A percentile compares a stretch with the other conserved stretches of the same genome.
These are phyloP conservation scores for Millerago galiae DNA, from an alignment of 805 yeast species.

Conservation along the genomic window DNA sequence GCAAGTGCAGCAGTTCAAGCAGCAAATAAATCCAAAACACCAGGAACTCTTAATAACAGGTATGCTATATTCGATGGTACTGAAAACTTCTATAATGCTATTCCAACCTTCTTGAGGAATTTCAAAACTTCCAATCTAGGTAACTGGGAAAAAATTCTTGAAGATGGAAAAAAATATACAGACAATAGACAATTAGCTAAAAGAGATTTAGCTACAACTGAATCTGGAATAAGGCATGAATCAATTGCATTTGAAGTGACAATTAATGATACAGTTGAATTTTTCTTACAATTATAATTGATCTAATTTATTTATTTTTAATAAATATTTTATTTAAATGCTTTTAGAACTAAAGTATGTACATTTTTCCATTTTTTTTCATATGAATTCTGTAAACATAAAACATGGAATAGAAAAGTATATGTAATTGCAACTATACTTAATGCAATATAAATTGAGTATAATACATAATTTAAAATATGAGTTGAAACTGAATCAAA, in stretches of 20 bases:
- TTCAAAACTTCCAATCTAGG: conserved; percentile 4
- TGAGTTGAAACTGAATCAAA: neutral
- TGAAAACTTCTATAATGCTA: conserved; percentile 4
- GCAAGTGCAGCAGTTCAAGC: conserved; percentile 8
- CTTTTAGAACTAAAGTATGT: neutral
- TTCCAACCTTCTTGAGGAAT: conserved; percentile 1
- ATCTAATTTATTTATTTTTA: neutral
- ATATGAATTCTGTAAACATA: conserved; percentile 16
- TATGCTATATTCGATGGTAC: conserved; percentile 10
- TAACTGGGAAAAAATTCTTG: conserved; percentile 6
- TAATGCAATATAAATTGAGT: conserved; percentile 5
- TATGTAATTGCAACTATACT: conserved; percentile 11
- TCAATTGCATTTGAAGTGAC: conserved; percentile 4
- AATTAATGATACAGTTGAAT: neutral
- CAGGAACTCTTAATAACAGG: conserved; percentile 5
- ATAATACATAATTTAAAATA: conserved; percentile 3
- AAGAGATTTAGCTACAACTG: conserved; percentile 6
- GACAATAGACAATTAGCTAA: conserved; percentile 3
- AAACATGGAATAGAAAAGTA: conserved; percentile 13
- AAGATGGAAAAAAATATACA: neutral
- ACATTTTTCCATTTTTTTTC: conserved; percentile 20
- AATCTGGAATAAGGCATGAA: conserved; percentile 2
- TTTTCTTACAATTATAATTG: neutral
- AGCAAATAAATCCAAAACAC: conserved; percentile 2
- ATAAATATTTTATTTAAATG: neutral